A percentile compares a stretch with the other conserved stretches of the same genome.
These are phyloP conservation scores for Paraphoma chrysanthemicola DNA, from an alignment of 2,329 filamentous ascomycete genomes.

Conservation along the genomic window DNA sequence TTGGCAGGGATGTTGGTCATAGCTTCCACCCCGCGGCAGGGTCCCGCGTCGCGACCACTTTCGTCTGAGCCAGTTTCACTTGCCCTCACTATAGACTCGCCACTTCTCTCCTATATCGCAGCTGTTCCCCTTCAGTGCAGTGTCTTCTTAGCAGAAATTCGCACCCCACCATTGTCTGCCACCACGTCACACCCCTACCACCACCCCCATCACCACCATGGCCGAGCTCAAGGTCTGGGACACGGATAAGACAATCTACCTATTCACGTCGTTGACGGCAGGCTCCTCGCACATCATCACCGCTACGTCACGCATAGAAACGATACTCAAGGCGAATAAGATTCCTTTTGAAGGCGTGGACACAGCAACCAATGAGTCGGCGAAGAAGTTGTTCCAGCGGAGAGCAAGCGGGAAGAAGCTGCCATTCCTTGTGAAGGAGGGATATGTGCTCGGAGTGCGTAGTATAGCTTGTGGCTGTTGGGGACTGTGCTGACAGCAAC, in stretches of 20 bases:
- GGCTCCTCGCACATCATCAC: slow-evolving; percentile 97
- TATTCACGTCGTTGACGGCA: slow-evolving; percentile 95
- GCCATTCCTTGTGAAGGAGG: slow-evolving; percentile 86
- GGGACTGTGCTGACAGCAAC: slow-evolving; percentile 5
- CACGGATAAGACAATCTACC: slow-evolving; percentile 70
- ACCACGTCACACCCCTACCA: slow-evolving; percentile 9
- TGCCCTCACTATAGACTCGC: neutral
- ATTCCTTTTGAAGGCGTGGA: slow-evolving; percentile 94
- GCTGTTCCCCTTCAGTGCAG: too few relatives aligned
- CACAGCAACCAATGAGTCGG: slow-evolving; percentile 86
- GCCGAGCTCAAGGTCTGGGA: slow-evolving; percentile 53
- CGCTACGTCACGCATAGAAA: slow-evolving; percentile 92
- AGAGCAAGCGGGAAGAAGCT: slow-evolving; percentile 86
- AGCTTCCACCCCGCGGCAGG: slow-evolving; percentile 11
- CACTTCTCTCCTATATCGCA: neutral
- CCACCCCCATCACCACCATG: slow-evolving; percentile 28
- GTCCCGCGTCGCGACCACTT: slow-evolving; percentile 3
- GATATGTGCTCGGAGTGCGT: slow-evolving; percentile 83
- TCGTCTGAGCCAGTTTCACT: slow-evolving; percentile 12
- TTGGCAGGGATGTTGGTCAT: slow-evolving; percentile 2
- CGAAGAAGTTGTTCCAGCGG: slow-evolving; percentile 86
- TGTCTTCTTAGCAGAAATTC: too few relatives aligned
- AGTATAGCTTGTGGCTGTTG: neutral
- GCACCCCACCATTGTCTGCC: too few relatives aligned
- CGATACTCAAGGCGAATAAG: slow-evolving; percentile 92